Conservation (phyloP, 192 early-diverging fungal species). For the Mycoemilia scoparia region DNA sequence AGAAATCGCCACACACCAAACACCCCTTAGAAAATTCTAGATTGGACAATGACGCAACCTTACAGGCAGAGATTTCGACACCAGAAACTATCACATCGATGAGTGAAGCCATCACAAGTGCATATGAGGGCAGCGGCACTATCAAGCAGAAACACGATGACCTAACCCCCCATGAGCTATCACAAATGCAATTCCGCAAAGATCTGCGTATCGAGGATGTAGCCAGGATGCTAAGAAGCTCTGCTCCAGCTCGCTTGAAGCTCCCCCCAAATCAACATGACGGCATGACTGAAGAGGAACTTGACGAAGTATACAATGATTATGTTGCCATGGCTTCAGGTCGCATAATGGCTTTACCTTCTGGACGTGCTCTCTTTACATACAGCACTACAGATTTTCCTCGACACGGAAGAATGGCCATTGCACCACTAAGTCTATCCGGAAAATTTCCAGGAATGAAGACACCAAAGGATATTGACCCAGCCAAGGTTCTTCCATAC, state of each 20-base stretch:
- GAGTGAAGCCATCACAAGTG: no score
- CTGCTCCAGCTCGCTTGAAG: constrained; percentile 1
- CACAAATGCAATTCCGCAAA: constrained; percentile 6
- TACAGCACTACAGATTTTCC: constrained; percentile 38
- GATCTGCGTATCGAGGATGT: constrained; percentile 21
- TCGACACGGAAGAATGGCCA: constrained; percentile 34
- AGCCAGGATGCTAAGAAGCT: constrained; percentile 7
- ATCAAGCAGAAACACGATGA: no score
- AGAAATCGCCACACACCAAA: no score
- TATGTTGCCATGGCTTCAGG: constrained; percentile 9
- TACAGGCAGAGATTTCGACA: no score
- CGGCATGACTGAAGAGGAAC: constrained; percentile 1
- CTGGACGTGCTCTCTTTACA: constrained; percentile 47
- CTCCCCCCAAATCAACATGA: neutral
- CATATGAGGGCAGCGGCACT: no score
- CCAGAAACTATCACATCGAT: no score
- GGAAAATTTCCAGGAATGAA: constrained; percentile 48
- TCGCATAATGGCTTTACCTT: constrained; percentile 43
- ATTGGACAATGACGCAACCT: no score
- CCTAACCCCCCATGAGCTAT: constrained; percentile 6
- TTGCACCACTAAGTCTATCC: constrained; percentile 34
- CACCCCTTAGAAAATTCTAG: no score
- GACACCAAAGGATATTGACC: constrained; percentile 31
- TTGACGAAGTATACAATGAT: constrained; percentile 3
- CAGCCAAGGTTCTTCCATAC: constrained; percentile 14